phyloP scores from a whole-genome alignment of 805 yeast genomes.

The Zygosaccharomyces siamensis region DNA sequence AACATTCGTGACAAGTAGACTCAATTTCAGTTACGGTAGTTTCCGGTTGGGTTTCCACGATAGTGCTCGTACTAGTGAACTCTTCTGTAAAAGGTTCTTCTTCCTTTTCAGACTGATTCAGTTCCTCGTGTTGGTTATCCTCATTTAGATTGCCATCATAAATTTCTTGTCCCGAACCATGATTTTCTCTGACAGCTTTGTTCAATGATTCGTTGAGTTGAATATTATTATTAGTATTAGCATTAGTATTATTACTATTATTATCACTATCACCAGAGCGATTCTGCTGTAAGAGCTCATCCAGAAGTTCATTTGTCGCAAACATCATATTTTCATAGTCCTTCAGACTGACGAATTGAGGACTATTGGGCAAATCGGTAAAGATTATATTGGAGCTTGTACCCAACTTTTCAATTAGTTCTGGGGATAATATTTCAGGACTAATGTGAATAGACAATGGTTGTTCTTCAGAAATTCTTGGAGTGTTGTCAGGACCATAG shows the following conservation, averaged over 20 bases:
- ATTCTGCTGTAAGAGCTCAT: conserved; percentile 6
- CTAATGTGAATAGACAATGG: conserved; percentile 16
- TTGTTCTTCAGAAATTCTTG: background rate
- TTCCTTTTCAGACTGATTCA: background rate
- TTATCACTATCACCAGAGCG: conserved; percentile 2
- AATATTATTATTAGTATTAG: conserved; percentile 9
- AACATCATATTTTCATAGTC: conserved; percentile 18
- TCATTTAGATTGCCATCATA: background rate
- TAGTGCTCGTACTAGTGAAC: background rate
- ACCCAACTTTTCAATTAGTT: conserved; percentile 19
- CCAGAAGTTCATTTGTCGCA: conserved; percentile 10
- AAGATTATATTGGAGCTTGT: conserved; percentile 25
- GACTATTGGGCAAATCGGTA: conserved; percentile 27
- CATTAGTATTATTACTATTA: too few relatives aligned
- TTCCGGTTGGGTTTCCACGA: background rate
- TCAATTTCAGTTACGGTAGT: background rate
- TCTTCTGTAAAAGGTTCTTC: background rate
- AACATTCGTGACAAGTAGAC: background rate
- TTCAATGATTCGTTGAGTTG: conserved; percentile 13
- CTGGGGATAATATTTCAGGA: conserved; percentile 18
- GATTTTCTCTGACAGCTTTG: conserved; percentile 11
- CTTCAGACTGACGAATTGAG: conserved; percentile 25
- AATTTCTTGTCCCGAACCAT: background rate
- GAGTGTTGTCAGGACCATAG: background rate
- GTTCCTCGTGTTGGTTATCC: background rate